A percentile compares a stretch with the other conserved stretches of the same genome.
Evolutionary conservation across 306 rosid genomes (phyloP).

Genomic region (Prunus persica): Prunus_persica_NCBIv2 NC_034010.1:15935501-15936000

Average conservation of each 20-base stretch:
- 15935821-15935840: background rate
- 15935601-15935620: too few relatives aligned
- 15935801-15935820: background rate
- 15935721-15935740: conserved; percentile 60
- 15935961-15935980: too few relatives aligned
- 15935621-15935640: too few relatives aligned
- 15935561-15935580: conserved; percentile 69
- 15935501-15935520: conserved; percentile 15
- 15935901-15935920: too few relatives aligned
- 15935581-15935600: too few relatives aligned
- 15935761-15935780: conserved; percentile 77
- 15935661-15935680: too few relatives aligned
- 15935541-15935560: conserved; percentile 90
- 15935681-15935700: too few relatives aligned
- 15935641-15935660: too few relatives aligned
- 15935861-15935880: conserved; percentile 22
- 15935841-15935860: background rate
- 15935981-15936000: too few relatives aligned
- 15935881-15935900: conserved; percentile 42
- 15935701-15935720: too few relatives aligned
- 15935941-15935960: too few relatives aligned
- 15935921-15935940: too few relatives aligned
- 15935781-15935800: conserved; percentile 10
- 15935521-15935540: conserved; percentile 95
- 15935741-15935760: conserved; percentile 83